Percentiles rank a stretch among this genome's conserved stretches.
These are phyloP conservation scores for Solanum hybrid DNA, from an alignment of 305 asterid genomes.

Conservation along the genomic window DNA sequence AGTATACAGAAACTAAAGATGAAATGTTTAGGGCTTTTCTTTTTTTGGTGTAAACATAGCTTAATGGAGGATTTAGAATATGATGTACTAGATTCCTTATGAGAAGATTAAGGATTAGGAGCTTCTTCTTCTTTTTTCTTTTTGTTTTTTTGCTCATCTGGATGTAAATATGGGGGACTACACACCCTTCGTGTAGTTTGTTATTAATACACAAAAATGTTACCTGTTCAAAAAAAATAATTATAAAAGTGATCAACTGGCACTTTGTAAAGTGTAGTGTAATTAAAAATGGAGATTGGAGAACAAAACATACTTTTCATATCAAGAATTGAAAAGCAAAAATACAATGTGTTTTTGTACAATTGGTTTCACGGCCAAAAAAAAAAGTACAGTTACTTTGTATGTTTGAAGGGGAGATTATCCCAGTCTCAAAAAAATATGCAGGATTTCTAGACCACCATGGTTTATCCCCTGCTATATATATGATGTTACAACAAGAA, in stretches of 20 bases:
- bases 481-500: background rate
- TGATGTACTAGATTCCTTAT: background rate
- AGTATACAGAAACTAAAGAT: background rate
- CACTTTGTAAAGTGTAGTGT: background rate
- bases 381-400: background rate
- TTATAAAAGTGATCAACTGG: constrained; percentile 5
- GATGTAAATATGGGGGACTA: background rate
- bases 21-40: background rate
- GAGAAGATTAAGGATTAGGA: background rate
- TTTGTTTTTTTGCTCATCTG: background rate
- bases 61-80: background rate
- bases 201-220: background rate
- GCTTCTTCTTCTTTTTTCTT: too few relatives aligned
- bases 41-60: background rate
- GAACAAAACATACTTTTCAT: background rate
- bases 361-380: background rate
- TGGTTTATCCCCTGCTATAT: background rate
- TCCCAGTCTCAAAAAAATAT: background rate
- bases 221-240: background rate
- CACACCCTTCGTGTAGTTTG: background rate
- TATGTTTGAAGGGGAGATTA: background rate
- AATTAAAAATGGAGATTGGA: background rate
- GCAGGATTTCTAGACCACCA: background rate
- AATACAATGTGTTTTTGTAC: background rate
- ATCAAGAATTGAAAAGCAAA: background rate